These are phyloP conservation scores for Begonia loranthoides DNA, from an alignment of 306 rosid genomes.

Conservation along the genomic window DNA sequence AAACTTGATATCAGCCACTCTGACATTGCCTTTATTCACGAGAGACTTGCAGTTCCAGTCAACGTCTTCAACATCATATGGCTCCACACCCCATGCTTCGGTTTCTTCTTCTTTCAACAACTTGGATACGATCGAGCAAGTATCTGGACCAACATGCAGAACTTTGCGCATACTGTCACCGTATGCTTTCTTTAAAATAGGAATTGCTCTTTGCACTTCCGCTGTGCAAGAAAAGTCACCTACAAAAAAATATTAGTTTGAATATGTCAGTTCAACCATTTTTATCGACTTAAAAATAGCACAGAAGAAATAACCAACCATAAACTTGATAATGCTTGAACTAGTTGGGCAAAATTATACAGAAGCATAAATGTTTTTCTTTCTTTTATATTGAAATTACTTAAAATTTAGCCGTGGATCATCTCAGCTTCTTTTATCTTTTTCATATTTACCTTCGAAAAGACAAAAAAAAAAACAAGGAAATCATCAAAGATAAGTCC, in stretches of 20 bases:
- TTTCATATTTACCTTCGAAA: too few relatives aligned
- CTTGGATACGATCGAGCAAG: constrained; percentile 64
- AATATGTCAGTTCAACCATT: not conserved
- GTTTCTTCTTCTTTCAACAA: constrained; percentile 60
- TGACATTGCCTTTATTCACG: constrained; percentile 60
- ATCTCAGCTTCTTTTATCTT: too few relatives aligned
- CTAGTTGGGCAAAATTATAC: not conserved
- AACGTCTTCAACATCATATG: constrained; percentile 77
- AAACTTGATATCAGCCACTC: constrained; percentile 77
- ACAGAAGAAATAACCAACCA: not conserved
- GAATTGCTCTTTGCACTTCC: constrained; percentile 63
- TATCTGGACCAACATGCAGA: constrained; percentile 84
- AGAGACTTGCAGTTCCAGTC: constrained; percentile 61
- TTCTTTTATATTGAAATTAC: too few relatives aligned
- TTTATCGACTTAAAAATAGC: not conserved
- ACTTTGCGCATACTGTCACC: constrained; percentile 58
- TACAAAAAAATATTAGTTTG: constrained; percentile 6
- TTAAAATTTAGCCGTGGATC: too few relatives aligned
- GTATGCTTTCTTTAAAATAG: constrained; percentile 53
- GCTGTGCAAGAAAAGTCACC: constrained; percentile 69
- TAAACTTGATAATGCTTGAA: not conserved
- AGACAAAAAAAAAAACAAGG: too few relatives aligned
- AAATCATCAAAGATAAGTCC: too few relatives aligned
- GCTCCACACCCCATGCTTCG: constrained; percentile 92
- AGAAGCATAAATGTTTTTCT: too few relatives aligned